phyloP scores from a whole-genome alignment of 257 asterid genomes.

The Capsicum chinense region DNA sequence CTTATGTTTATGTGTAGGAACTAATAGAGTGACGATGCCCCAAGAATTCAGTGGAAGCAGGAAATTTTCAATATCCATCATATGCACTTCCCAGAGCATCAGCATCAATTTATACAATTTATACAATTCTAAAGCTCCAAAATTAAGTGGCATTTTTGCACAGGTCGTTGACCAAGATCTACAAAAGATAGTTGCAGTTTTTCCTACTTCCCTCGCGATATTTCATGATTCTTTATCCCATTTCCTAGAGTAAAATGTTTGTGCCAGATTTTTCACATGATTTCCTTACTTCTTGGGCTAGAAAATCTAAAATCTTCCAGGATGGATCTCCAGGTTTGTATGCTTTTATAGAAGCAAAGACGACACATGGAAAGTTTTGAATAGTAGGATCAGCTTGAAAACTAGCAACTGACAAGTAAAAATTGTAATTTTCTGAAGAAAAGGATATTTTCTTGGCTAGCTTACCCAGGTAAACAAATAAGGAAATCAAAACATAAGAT shows the following conservation, averaged over 20 bases:
- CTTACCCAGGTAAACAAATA: background rate
- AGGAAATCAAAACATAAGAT: slow-evolving; percentile 5
- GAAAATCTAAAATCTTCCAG: background rate
- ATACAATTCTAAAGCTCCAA: background rate
- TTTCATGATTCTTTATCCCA: slow-evolving; percentile 1
- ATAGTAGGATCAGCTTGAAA: slow-evolving; percentile 21
- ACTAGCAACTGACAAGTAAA: background rate
- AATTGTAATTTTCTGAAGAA: background rate
- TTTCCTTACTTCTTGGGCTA: background rate
- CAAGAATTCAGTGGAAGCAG: slow-evolving; percentile 11
- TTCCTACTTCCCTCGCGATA: background rate
- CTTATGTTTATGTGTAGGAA: background rate
- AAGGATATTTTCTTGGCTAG: background rate
- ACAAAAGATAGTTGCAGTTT: slow-evolving; percentile 15
- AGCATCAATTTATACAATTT: background rate
- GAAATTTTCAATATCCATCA: background rate
- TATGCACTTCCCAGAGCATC: background rate
- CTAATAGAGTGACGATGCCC: background rate
- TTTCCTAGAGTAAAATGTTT: background rate
- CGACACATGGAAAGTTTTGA: background rate
- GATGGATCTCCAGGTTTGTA: background rate
- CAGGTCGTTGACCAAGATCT: slow-evolving; percentile 1
- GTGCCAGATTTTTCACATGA: background rate
- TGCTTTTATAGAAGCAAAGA: background rate
- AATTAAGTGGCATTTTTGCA: background rate